Base-by-base conservation (phyloP, 169 alveolate genomes). In the Eimeria necatrix region DNA sequence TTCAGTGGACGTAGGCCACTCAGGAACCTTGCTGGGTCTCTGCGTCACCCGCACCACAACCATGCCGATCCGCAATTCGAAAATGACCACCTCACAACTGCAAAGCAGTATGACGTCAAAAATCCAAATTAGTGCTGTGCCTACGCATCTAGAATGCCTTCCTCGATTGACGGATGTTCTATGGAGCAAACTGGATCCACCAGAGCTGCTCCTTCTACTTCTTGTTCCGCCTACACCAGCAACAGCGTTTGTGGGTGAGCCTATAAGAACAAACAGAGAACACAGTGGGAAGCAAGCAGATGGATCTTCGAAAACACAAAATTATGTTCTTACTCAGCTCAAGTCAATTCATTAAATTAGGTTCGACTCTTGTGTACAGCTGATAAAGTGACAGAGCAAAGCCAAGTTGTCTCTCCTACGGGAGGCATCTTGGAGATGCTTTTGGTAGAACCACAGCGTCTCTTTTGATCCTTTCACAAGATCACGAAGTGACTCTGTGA, bases 1-100 rank as follows among this genome's bases (percentile, higher is more conserved):
- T 84, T n/a, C 76, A 22, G 78, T 41, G 22, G 68, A 53, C 26
- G 56, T 84, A 6, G 91, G 91, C 76, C 71, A 59, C 32, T 84
- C 91, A 26, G 78, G n/a, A 32, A 32, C 48, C 91, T 53, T 84
- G 64, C 59, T 84, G 20, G 74, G 91, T 84, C 76, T 84, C 91
- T 84, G 91, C 60, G 60, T 6, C 59, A 46, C 59, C 91, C 20
- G n/a, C 70, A 80, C 9, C 89, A 53, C 89, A 80, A 20, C 53
- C n/a, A 3, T 18, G 32, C 32, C 48, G 41, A 4, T 4, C 26
- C 24, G 0, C 26, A 16, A 41, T 4, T 14, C 76, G 2, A 46
- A 26, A 26, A 22, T 8, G 24, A 18, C 12, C 10, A 18, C 22
- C 80, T 68, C 22, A n/a, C 48, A 68, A 24, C 10, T 22, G 22